Conservation (phyloP, 305 asterid species). For the Stenogyne calaminthoides region DNA sequence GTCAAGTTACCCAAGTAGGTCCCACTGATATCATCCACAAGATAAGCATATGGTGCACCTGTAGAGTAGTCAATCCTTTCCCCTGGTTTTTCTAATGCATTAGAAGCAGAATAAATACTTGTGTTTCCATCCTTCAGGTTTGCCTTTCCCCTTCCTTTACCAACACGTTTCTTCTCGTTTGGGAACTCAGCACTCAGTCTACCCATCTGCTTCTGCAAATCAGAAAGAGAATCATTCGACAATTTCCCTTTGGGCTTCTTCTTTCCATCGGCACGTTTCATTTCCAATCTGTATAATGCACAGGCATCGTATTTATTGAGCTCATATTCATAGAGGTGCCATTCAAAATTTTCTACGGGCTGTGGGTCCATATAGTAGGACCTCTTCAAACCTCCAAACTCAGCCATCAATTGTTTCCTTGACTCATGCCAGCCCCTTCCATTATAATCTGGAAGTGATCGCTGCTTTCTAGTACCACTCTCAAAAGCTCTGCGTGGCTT, state of each 20-base stretch:
- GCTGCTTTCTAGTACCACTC: conserved; percentile 94
- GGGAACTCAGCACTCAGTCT: conserved; percentile 82
- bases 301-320: conserved; percentile 66
- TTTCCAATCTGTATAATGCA: conserved; percentile 90
- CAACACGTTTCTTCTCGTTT: conserved; percentile 55
- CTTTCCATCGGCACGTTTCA: conserved; percentile 84
- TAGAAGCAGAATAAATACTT: conserved; percentile 39
- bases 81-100: conserved; percentile 37
- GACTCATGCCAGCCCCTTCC: conserved; percentile 99
- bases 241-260: conserved; percentile 80
- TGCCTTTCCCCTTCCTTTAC: conserved; percentile 66
- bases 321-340: conserved; percentile 96
- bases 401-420: conserved; percentile 87
- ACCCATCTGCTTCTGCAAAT: conserved; percentile 90
- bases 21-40: conserved; percentile 56
- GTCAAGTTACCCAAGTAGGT: conserved; percentile 43
- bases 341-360: conserved; percentile 78
- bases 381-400: conserved; percentile 88
- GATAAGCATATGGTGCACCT: conserved; percentile 51
- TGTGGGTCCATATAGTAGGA: conserved; percentile 99
- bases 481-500: conserved; percentile 98
- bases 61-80: conserved; percentile 52
- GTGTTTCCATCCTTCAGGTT: conserved; percentile 51
- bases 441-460: conserved; percentile 90
- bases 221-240: conserved; percentile 69